These are phyloP conservation scores for Phylloporus sp. DNA, from an alignment of 768 basidiomycete genomes.

Conservation along the genomic window DNA sequence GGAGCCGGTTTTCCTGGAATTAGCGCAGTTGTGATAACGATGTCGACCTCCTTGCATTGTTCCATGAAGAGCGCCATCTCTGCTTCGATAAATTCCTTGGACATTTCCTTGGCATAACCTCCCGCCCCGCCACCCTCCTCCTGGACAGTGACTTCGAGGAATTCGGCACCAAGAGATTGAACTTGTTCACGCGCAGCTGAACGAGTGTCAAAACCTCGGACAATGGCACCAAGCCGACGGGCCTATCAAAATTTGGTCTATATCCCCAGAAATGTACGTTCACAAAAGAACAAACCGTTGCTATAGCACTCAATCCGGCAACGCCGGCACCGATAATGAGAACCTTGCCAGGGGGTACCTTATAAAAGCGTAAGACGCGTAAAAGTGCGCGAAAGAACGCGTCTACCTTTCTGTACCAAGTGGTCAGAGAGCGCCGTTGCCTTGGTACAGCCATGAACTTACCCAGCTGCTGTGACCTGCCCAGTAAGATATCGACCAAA, in stretches of 20 bases:
- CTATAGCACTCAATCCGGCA: conserved; percentile 84
- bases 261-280: neutral
- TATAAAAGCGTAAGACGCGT: conserved; percentile 17
- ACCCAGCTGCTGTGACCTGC: conserved; percentile 89
- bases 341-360: conserved; percentile 86
- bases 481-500: conserved; percentile 88
- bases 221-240: conserved; percentile 79
- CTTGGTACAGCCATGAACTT: conserved; percentile 28
- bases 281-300: conserved; percentile 48
- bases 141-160: conserved; percentile 72
- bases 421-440: conserved; percentile 5
- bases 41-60: conserved; percentile 86
- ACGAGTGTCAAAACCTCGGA: conserved; percentile 84
- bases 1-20: conserved; percentile 87
- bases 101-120: conserved; percentile 89
- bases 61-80: conserved; percentile 87
- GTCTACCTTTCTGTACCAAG: conserved; percentile 39
- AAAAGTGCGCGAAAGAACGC: neutral
- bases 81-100: conserved; percentile 82
- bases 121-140: conserved; percentile 82
- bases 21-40: conserved; percentile 81
- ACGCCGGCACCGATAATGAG: conserved; percentile 87
- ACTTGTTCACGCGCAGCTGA: conserved; percentile 85
- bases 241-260: conserved; percentile 42
- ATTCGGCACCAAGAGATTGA: conserved; percentile 85